Conservation (phyloP, 495 filamentous ascomycete genomes). For the Xylaria nigripes region DNA sequence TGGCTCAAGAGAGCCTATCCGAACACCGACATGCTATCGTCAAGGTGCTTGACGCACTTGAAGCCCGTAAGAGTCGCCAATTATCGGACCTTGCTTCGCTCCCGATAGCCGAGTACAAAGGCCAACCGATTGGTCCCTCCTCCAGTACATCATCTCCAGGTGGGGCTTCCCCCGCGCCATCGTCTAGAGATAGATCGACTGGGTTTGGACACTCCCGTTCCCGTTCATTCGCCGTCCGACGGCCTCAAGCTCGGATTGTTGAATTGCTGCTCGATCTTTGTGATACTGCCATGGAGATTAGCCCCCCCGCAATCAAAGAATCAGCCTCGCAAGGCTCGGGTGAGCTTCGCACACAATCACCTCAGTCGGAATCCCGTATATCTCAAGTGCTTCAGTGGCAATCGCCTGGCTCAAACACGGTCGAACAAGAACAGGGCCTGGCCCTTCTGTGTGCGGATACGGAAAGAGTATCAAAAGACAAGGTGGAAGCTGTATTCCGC, state of each 20-base stretch:
- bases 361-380: conserved; percentile 87
- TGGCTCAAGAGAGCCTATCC: conserved; percentile 85
- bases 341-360: conserved; percentile 82
- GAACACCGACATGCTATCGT: conserved; percentile 96
- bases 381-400: conserved; percentile 93
- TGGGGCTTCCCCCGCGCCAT: conserved; percentile 56
- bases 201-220: conserved; percentile 66
- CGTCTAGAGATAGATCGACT: conserved; percentile 74
- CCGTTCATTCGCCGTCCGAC: conserved; percentile 75
- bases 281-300: conserved; percentile 92
- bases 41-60: conserved; percentile 84
- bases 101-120: conserved; percentile 80
- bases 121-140: conserved; percentile 76
- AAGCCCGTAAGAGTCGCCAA: conserved; percentile 66
- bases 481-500: conserved; percentile 86
- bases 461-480: conserved; percentile 68
- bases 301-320: conserved; percentile 84
- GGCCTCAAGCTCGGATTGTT: conserved; percentile 84
- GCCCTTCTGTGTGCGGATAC: conserved; percentile 84
- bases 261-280: conserved; percentile 91
- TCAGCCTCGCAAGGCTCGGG: conserved; percentile 53
- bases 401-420: conserved; percentile 77
- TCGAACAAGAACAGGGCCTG: conserved; percentile 92
- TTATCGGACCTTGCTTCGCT: conserved; percentile 48
- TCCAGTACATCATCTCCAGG: conserved; percentile 50